Conservation (phyloP, 2,329 filamentous ascomycete genomes). For the Dryadomyces quercivorus region DNA sequence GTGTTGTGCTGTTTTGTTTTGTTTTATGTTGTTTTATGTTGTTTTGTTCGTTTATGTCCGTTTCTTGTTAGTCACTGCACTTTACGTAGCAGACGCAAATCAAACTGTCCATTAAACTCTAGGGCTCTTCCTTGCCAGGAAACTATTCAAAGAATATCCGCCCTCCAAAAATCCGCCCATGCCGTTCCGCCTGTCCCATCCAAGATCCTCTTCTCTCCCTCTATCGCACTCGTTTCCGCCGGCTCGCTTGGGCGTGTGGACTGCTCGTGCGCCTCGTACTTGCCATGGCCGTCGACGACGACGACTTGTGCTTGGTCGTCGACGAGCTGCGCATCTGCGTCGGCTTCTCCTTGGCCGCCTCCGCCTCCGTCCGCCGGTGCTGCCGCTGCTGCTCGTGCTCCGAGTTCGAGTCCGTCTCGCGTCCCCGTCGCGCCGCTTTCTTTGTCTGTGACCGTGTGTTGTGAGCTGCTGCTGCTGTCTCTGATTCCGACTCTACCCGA, state of each 20-base stretch:
- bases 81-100: no score
- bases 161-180: background rate
- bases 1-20: background rate
- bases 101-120: no score
- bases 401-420: slow-evolving; percentile 17
- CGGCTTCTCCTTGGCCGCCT: slow-evolving; percentile 11
- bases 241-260: background rate
- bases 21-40: background rate
- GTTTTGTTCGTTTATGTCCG: no score
- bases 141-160: no score
- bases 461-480: slow-evolving; percentile 8
- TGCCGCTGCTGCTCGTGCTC: slow-evolving; percentile 7
- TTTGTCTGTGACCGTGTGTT: slow-evolving; percentile 11
- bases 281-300: slow-evolving; percentile 5
- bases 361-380: slow-evolving; percentile 8
- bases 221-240: background rate
- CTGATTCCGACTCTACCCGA: background rate
- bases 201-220: background rate
- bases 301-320: slow-evolving; percentile 22
- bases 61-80: no score
- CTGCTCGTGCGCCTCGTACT: background rate
- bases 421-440: slow-evolving; percentile 4
- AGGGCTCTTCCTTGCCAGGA: no score
- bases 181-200: background rate
- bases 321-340: slow-evolving; percentile 17